A percentile compares a stretch with the other conserved stretches of the same genome.
These are phyloP conservation scores for Bolboschoenus planiculmis DNA, from an alignment of 176 grass and related monocot genomes.

Conservation along the genomic window DNA sequence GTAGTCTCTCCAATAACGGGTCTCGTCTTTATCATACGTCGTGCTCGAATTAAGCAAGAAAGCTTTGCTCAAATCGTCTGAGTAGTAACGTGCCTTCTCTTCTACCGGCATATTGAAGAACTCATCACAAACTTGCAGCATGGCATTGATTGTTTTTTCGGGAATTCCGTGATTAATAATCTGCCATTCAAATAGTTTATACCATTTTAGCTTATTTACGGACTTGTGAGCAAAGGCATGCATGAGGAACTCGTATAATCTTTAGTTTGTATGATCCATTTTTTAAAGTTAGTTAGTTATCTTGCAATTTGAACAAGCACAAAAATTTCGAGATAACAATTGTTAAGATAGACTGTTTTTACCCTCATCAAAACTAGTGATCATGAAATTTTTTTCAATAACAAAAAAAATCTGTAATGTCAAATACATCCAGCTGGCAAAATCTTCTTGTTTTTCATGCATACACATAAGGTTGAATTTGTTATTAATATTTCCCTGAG, in stretches of 20 bases:
- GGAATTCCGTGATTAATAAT: constrained; percentile 35
- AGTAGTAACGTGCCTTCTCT: constrained; percentile 29
- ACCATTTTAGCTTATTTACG: not conserved
- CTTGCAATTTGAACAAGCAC: not conserved
- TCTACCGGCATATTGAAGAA: constrained; percentile 35
- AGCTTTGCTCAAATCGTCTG: constrained; percentile 11
- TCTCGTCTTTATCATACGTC: constrained; percentile 20
- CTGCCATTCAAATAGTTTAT: constrained; percentile 2
- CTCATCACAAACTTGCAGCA: constrained; percentile 22
- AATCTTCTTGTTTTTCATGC: not conserved
- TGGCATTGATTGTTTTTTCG: constrained; percentile 22
- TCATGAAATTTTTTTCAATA: not conserved
- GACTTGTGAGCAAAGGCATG: not conserved
- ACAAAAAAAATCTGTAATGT: not conserved
- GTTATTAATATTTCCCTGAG: no score
- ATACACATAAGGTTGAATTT: no score
- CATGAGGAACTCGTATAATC: not conserved
- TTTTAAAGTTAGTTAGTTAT: not conserved
- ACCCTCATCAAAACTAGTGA: not conserved
- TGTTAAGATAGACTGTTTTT: not conserved
- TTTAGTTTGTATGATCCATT: not conserved
- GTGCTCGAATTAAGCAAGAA: constrained; percentile 28
- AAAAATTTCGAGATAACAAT: not conserved
- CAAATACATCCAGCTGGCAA: not conserved
- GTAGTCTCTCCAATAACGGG: constrained; percentile 34